Base-by-base conservation (phyloP, 805 yeast species). In the Maudiozyma bulderi region DNA sequence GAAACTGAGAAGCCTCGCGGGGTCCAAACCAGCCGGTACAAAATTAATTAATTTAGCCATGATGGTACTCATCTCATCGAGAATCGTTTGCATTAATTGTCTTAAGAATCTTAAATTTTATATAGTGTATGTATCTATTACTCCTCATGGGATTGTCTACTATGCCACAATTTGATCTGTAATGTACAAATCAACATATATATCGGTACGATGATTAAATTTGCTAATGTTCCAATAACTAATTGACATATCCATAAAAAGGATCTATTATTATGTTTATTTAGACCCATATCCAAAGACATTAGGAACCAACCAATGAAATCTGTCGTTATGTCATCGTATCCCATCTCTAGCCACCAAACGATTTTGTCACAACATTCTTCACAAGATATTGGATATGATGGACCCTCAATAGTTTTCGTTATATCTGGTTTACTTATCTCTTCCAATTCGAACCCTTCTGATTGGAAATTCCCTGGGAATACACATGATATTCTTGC, bases 391-490 rank as follows among this genome's bases (percentile, higher is more conserved):
- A 87, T 82, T 0, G 96, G 80, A 5, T 59, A 64, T 5, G 95
- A 84, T 1, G 95, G 74, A 1, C 98, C 99, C 65, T 93, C 99
- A 34, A 93, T 87, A 33, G 67, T 67, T 54, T 73, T 78, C 1
- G 97, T 89, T 49, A 93, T 86, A 8, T 73, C 76, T 0, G 99
- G 98, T 63, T 93, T 93, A 2, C 95, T 84, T 49, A 68, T 66
- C 61, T 90, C 84, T 65, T 93, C 99, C 51, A 81, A 80, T 3
- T 69, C 76, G 60, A 66, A 93, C 0, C 99, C 99, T 64, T 90
- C 98, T 54, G 95, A 82, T 44, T 73, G 77, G 66, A 91, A 89
- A 61, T 88, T 89, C 0, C 99, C 99, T 0, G 98, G 95, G 58
- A 80, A 82, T 0, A 88, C 80, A 51, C 87, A 80, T 5, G 84